Evolutionary conservation across 1,139 yeast species (phyloP).

Genomic region (Geotrichum cucujoidarum): DNA sequence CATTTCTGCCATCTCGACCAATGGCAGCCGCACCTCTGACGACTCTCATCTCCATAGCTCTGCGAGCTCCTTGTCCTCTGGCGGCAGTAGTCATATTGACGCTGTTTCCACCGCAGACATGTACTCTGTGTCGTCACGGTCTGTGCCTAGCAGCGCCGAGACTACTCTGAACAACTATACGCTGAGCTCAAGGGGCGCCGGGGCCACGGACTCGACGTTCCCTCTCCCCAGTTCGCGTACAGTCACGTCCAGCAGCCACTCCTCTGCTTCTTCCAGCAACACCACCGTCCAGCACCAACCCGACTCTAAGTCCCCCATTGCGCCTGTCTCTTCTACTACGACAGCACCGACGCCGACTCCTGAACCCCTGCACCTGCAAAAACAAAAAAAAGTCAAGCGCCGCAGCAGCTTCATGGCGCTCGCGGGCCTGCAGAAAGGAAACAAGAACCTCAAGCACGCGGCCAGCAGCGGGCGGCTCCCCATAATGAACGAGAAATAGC

Average conservation of each 20-base stretch:
- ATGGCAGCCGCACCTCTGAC: conserved; percentile 1
- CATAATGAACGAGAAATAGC: conserved; percentile 1
- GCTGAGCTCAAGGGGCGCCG: not conserved
- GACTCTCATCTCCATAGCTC: conserved; percentile 3
- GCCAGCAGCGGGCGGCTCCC: not conserved
- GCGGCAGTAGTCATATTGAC: not conserved
- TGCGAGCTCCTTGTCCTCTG: conserved; percentile 14
- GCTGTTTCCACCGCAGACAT: not conserved
- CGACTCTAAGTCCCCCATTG: not conserved
- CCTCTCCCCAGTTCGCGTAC: not conserved
- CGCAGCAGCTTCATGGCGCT: conserved; percentile 6
- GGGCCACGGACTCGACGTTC: not conserved
- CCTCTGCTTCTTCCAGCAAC: not conserved
- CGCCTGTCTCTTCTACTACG: not conserved
- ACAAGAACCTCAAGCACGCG: not conserved
- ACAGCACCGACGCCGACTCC: not conserved
- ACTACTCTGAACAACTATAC: not conserved
- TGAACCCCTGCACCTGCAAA: not conserved
- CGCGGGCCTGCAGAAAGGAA: not conserved
- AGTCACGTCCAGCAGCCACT: not conserved
- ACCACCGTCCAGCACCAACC: not conserved
- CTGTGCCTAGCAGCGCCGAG: not conserved
- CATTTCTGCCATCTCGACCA: conserved; percentile 6
- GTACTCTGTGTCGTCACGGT: not conserved
- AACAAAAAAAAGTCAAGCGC: not conserved